These are phyloP conservation scores for Melanomma pulvis-pyrius DNA, from an alignment of 495 filamentous ascomycete genomes.

Conservation along the genomic window DNA sequence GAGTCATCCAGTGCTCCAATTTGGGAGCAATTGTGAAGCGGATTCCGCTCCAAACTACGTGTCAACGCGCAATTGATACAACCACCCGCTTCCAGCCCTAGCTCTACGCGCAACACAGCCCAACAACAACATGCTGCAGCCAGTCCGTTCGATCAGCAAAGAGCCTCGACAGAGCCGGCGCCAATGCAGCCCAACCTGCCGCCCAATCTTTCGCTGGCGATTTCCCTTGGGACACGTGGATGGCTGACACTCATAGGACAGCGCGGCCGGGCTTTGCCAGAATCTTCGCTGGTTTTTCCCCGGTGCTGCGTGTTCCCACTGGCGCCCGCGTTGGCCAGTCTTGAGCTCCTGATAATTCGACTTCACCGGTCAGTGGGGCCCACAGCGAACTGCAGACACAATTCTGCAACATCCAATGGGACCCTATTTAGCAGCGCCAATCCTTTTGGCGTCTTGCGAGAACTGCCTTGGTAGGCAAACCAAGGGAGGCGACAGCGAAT, in stretches of 20 bases:
- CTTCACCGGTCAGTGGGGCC: conserved; percentile 22
- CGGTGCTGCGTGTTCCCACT: not conserved
- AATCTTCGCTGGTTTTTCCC: conserved; percentile 21
- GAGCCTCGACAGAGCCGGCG: conserved; percentile 13
- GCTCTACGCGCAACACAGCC: conserved; percentile 10
- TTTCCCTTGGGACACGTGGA: conserved; percentile 30
- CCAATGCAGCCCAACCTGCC: conserved; percentile 28
- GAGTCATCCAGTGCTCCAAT: conserved; percentile 26
- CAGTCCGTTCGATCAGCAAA: conserved; percentile 16
- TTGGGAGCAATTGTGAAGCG: not conserved
- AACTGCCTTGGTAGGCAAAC: not conserved
- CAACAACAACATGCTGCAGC: conserved; percentile 8
- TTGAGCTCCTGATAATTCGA: not conserved
- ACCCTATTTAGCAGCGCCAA: too few species aligned
- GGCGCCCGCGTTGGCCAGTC: not conserved
- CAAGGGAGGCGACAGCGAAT: not conserved
- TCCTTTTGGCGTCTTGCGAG: not conserved
- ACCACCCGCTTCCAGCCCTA: not conserved
- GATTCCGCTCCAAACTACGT: conserved; percentile 8
- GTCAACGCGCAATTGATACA: conserved; percentile 18
- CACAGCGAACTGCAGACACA: not conserved
- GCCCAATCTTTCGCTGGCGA: conserved; percentile 26
- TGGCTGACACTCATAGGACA: conserved; percentile 15
- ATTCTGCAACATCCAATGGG: not conserved
- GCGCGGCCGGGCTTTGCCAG: conserved; percentile 1